phyloP scores from a whole-genome alignment of 148 eudicot species.

The Beta vulgaris region DNA sequence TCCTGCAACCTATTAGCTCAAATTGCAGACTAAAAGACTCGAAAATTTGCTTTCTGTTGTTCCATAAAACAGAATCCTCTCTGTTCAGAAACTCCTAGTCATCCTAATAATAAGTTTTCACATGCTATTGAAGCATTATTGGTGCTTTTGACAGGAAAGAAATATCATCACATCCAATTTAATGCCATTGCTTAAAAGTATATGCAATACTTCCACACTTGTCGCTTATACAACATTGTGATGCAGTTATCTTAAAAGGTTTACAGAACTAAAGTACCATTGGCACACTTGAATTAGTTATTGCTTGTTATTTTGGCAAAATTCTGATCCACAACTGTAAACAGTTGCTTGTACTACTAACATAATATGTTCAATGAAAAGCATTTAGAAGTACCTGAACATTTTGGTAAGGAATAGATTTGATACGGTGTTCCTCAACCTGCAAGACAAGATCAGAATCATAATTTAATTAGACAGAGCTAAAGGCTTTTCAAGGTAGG shows the following conservation, averaged over 20 bases:
- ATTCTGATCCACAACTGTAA: neutral
- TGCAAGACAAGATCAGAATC: conserved; percentile 35
- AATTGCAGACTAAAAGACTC: neutral
- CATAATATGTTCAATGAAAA: conserved; percentile 1
- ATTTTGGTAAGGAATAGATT: conserved; percentile 67
- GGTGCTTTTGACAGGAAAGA: neutral
- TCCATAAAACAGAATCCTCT: neutral
- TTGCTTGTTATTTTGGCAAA: neutral
- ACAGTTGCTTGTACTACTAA: neutral
- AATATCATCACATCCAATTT: neutral
- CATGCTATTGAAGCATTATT: neutral
- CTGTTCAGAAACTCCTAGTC: neutral
- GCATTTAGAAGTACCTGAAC: conserved; percentile 59
- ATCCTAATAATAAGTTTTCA: neutral
- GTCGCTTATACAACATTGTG: neutral
- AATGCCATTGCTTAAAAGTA: neutral
- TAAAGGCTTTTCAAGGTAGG: neutral
- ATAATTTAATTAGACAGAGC: neutral
- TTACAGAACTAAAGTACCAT: conserved; percentile 9
- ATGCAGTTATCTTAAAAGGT: neutral
- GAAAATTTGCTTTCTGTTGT: neutral
- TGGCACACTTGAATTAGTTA: neutral
- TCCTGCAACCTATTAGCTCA: neutral
- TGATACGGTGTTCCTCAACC: conserved; percentile 87
- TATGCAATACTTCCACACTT: no score